Percentiles rank a stretch among this genome's conserved stretches.
These are phyloP conservation scores for Arxiozyma bovina DNA, from an alignment of 1,139 yeast genomes.

Conservation along the genomic window DNA sequence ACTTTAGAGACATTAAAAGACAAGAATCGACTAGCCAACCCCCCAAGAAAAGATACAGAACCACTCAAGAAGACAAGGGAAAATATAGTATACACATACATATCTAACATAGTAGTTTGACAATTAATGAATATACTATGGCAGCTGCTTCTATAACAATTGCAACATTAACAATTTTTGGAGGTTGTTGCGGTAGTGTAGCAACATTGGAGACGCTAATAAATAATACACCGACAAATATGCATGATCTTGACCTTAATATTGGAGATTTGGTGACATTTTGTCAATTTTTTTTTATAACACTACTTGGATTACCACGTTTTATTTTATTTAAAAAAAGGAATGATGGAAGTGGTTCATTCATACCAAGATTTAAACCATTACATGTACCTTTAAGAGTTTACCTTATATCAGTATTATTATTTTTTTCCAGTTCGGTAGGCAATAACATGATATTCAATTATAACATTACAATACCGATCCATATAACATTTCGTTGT, in stretches of 20 bases:
- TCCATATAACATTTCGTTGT: conserved; percentile 60
- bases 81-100: neutral
- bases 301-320: conserved; percentile 38
- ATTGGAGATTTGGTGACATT: conserved; percentile 51
- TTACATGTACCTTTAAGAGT: conserved; percentile 42
- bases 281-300: conserved; percentile 48
- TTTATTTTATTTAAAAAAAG: conserved; percentile 30
- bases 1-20: neutral
- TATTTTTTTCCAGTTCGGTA: conserved; percentile 46
- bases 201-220: conserved; percentile 51
- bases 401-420: conserved; percentile 41
- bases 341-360: neutral
- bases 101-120: neutral
- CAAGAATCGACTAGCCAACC: too few species aligned
- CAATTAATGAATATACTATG: neutral
- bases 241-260: conserved; percentile 23
- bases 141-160: neutral
- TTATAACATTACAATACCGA: conserved; percentile 53
- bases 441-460: conserved; percentile 54
- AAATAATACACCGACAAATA: conserved; percentile 7
- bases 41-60: neutral
- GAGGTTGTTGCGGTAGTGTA: conserved; percentile 70
- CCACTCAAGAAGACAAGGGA: neutral
- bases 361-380: conserved; percentile 25
- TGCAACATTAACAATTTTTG: conserved; percentile 33